These are phyloP conservation scores for Lactifluus volemus DNA, from an alignment of 768 basidiomycete species.

Conservation along the genomic window DNA sequence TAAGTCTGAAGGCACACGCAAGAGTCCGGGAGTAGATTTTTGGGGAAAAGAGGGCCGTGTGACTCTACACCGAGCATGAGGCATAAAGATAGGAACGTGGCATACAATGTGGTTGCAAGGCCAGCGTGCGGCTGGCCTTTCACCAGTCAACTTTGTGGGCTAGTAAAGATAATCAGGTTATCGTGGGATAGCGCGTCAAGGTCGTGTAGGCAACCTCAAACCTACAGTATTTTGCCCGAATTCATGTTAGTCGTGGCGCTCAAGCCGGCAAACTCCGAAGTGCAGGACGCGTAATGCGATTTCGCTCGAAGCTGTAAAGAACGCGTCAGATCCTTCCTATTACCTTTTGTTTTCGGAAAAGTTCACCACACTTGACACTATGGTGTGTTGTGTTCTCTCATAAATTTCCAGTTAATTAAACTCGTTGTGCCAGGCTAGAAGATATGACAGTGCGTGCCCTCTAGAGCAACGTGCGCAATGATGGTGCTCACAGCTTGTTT, in stretches of 20 bases:
- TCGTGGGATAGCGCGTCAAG: neutral
- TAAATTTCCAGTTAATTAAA: neutral
- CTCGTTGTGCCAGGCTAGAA: conserved; percentile 56
- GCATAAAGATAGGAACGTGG: too few species aligned
- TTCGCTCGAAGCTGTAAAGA: neutral
- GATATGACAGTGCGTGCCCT: conserved; percentile 82
- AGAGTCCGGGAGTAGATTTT: too few species aligned
- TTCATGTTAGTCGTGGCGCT: too few species aligned
- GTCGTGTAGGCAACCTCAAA: neutral
- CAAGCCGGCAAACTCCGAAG: neutral
- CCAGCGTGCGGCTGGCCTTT: neutral
- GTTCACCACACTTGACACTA: neutral
- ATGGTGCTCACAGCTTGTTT: conserved; percentile 13
- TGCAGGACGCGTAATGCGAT: neutral
- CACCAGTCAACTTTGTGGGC: neutral
- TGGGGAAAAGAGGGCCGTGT: too few species aligned
- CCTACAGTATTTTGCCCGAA: too few species aligned
- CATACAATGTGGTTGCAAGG: too few species aligned
- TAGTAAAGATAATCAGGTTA: neutral
- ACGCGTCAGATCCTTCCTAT: conserved; percentile 1
- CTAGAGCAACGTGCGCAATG: neutral
- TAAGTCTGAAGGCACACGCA: too few species aligned
- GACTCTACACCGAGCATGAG: too few species aligned
- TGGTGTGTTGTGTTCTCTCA: conserved; percentile 4
- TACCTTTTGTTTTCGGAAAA: neutral